Evolutionary conservation across 2,329 filamentous ascomycete species (phyloP).

Genomic region (Thermothelomyces thermophilus): DNA sequence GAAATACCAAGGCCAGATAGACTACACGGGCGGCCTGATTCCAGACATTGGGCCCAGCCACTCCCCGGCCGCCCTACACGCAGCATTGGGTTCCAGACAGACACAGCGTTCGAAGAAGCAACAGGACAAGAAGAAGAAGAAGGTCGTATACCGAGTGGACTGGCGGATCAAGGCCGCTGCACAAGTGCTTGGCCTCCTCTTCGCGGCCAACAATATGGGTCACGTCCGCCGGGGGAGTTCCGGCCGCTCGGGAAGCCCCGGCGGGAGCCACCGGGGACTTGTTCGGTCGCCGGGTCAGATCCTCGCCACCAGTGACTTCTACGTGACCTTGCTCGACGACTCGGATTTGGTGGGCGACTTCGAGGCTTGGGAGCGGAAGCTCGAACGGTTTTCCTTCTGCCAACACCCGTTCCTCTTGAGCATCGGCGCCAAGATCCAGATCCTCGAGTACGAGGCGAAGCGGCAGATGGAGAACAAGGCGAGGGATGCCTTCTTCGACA

Average conservation of each 20-base stretch:
- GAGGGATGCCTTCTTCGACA: constrained; percentile 84
- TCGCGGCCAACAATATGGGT: constrained; percentile 66
- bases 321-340: constrained; percentile 79
- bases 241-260: constrained; percentile 26
- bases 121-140: constrained; percentile 49
- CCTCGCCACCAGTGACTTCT: constrained; percentile 77
- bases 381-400: constrained; percentile 75
- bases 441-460: constrained; percentile 79
- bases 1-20: constrained; percentile 51
- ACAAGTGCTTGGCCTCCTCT: constrained; percentile 72
- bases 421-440: constrained; percentile 86
- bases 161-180: constrained; percentile 84
- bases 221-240: constrained; percentile 30
- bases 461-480: constrained; percentile 87
- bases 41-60: constrained; percentile 64
- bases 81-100: constrained; percentile 54
- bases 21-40: constrained; percentile 61
- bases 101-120: constrained; percentile 35
- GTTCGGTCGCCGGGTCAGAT: constrained; percentile 55
- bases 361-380: constrained; percentile 74
- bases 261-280: constrained; percentile 35
- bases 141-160: constrained; percentile 66
- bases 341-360: constrained; percentile 82
- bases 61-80: constrained; percentile 65
- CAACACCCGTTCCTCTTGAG: constrained; percentile 89